A percentile compares a stretch with the other conserved stretches of the same genome.
Evolutionary conservation across 345 rosid species (phyloP).

Genomic region (Limnanthes douglasii): DNA sequence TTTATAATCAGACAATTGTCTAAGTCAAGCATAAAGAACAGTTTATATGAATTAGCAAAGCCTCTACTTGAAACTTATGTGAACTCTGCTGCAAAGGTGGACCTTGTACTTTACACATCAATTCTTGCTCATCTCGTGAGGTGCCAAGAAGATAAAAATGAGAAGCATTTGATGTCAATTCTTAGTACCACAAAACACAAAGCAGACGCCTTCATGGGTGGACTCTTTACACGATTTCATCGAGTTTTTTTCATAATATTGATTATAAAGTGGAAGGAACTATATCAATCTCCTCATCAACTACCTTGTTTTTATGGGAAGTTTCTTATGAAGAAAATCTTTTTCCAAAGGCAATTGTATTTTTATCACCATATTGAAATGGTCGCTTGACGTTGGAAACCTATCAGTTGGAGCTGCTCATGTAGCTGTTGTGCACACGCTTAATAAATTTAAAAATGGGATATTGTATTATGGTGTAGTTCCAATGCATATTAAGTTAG

Average conservation of each 20-base stretch:
- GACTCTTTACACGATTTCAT: conserved; percentile 87
- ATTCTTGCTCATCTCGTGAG: conserved; percentile 87
- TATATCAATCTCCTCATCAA: conserved; percentile 88
- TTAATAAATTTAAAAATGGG: conserved; percentile 85
- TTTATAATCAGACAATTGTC: conserved; percentile 88
- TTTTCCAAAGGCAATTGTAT: conserved; percentile 88
- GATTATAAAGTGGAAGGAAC: conserved; percentile 89
- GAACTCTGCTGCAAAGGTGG: conserved; percentile 74
- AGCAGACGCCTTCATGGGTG: conserved; percentile 79
- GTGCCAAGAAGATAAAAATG: conserved; percentile 81
- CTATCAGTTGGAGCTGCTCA: conserved; percentile 95
- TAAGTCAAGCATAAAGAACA: conserved; percentile 89
- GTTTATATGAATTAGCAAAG: conserved; percentile 70
- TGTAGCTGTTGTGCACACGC: conserved; percentile 87
- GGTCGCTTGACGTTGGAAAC: conserved; percentile 95
- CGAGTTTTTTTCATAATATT: conserved; percentile 76
- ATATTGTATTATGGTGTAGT: conserved; percentile 89
- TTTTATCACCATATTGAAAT: conserved; percentile 94
- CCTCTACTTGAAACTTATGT: conserved; percentile 87
- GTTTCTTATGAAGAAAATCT: conserved; percentile 95
- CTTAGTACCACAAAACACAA: conserved; percentile 71
- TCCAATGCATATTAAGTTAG: conserved; percentile 89
- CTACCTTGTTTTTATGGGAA: conserved; percentile 96
- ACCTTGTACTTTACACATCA: conserved; percentile 86
- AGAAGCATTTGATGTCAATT: conserved; percentile 78